Evolutionary conservation across 495 filamentous ascomycete genomes (phyloP), one percentile per base, ranked within the genome.

Genomic region (Evernia prunastri): DNA sequence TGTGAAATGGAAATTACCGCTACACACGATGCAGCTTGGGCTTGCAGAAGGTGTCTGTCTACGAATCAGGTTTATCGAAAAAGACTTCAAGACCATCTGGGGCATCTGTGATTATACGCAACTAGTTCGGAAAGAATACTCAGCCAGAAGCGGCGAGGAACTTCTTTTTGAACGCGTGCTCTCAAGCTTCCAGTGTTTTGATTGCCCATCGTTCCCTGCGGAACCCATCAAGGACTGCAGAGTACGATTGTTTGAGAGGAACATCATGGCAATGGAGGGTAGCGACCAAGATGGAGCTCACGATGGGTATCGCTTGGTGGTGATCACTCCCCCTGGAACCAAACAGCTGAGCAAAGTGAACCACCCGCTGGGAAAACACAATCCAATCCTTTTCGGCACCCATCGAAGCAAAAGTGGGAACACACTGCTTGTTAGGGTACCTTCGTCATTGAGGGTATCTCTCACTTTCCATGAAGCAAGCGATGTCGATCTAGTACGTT

Each of bases 71-170:
- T 89, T 89, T 75, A 77, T 78, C 17, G 88, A 91, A 69, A 78
- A 81, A 13, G 89, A 92, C 68, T 93, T 87, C 76, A 85, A 84
- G 63, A 85, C 80, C 29, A 72, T 96, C 18, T 91, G 87, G 84
- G 86, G 85, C 65, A 89, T 94, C 69, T 87, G 88, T 63, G 89
- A 94, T 59, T 90, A 92, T 66, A 88, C 87, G 29, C 82, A 81
- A 39, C 88, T 87, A 68, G 84, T 91, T 0, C 86, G 91, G 67
- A 77, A 79, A 17, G 87, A 79, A 61, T 78, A 92, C n/a, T 82
- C 84, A 18, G 82, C 82, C 0, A 78, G 83, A 29, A 74, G 80
- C 31, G 85, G 87, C 31, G 91, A 96, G 73, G 78, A 76, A 11
- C 62, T 86, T 43, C 78, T 87, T 1, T 88, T 86, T 72, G 84